phyloP scores from a whole-genome alignment of 2,329 filamentous ascomycete species.

The Aspergillus sergii region DNA sequence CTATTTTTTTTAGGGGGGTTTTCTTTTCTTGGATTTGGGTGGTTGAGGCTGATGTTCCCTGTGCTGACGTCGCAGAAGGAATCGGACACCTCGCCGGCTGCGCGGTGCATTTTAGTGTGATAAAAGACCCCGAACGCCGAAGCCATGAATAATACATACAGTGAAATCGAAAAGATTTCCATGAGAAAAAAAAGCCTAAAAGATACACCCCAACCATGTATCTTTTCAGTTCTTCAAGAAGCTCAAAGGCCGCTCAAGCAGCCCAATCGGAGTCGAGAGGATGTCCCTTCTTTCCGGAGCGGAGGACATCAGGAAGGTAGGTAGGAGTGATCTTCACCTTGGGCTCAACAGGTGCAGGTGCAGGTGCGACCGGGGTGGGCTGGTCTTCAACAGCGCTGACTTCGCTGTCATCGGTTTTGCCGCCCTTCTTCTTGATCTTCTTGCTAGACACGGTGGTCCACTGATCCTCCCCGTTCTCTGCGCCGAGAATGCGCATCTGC shows the following conservation, averaged over 20 bases:
- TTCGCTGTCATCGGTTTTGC: conserved; percentile 49
- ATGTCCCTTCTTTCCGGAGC: conserved; percentile 41
- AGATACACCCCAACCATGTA: neutral
- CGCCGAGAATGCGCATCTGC: conserved; percentile 57
- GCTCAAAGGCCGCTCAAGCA: conserved; percentile 27
- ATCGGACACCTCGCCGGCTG: conserved; percentile 23
- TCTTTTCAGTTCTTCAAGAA: neutral
- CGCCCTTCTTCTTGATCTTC: conserved; percentile 55
- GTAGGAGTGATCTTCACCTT: conserved; percentile 40
- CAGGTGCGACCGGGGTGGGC: conserved; percentile 20
- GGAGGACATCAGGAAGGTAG: conserved; percentile 36
- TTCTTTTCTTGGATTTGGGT: conserved; percentile 2
- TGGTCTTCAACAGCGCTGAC: conserved; percentile 42
- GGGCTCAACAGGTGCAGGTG: conserved; percentile 32
- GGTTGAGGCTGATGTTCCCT: conserved; percentile 1
- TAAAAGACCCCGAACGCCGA: conserved; percentile 36
- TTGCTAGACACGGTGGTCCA: conserved; percentile 66
- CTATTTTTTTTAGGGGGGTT: conserved; percentile 9
- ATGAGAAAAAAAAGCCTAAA: neutral
- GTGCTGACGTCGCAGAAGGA: conserved; percentile 18
- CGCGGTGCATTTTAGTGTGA: conserved; percentile 28
- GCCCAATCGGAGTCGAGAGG: conserved; percentile 51
- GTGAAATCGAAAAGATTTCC: conserved; percentile 19
- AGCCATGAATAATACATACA: conserved; percentile 39
- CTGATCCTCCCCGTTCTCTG: conserved; percentile 52